Percentiles rank a stretch among this genome's conserved stretches.
Conservation (phyloP, 106 monocot species). For the Hemerocallis citrina region DNA sequence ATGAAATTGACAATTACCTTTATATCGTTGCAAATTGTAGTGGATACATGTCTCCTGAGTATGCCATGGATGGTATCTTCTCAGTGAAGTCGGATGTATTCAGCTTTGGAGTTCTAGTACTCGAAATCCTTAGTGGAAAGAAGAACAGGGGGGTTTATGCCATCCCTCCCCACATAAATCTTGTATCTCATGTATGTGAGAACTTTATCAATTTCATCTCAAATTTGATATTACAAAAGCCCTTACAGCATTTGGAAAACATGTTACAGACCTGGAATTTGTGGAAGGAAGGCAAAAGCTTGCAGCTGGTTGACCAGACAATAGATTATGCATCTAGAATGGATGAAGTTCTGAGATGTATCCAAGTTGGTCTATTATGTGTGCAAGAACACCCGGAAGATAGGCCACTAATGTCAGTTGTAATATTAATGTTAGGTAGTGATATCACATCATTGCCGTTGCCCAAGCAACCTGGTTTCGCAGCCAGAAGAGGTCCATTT, state of each 20-base stretch:
- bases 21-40: too few relatives aligned
- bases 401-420: conserved; percentile 12
- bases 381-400: conserved; percentile 16
- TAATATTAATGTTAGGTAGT: conserved; percentile 9
- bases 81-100: not conserved
- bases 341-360: conserved; percentile 6
- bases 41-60: conserved; percentile 5
- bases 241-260: not conserved
- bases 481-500: not conserved
- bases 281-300: conserved; percentile 12
- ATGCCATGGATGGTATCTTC: not conserved
- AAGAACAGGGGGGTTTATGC: not conserved
- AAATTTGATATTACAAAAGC: not conserved
- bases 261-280: conserved; percentile 12
- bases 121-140: conserved; percentile 3
- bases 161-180: not conserved
- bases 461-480: not conserved
- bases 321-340: not conserved
- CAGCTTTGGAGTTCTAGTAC: not conserved
- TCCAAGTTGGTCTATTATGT: conserved; percentile 14
- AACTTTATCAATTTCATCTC: not conserved
- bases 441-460: not conserved
- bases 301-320: not conserved
- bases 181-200: not conserved
- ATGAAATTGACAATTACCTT: too few relatives aligned